Evolutionary conservation across 805 yeast genomes (phyloP).

Genomic region (Zygosaccharomyces pseudorouxii): DNA sequence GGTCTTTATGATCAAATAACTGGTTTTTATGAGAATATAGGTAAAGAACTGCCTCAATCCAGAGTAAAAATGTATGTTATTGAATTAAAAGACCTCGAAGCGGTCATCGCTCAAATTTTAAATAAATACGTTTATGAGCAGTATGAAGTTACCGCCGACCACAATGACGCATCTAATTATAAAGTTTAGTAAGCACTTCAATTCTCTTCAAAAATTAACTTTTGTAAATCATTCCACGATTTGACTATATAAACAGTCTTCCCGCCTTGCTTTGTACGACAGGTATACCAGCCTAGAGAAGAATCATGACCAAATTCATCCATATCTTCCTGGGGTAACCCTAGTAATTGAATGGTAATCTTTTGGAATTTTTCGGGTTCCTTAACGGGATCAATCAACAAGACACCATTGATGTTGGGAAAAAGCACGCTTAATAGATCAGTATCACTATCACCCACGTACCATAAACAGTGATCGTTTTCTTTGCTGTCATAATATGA

Average conservation of each 20-base stretch:
- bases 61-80: conserved; percentile 8
- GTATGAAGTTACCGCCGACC: conserved; percentile 5
- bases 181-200: background rate
- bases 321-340: conserved; percentile 8
- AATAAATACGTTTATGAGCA: conserved; percentile 12
- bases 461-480: conserved; percentile 19
- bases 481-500: background rate
- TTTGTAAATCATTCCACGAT: conserved; percentile 18
- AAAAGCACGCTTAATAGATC: conserved; percentile 29
- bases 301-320: conserved; percentile 4
- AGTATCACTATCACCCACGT: conserved; percentile 34
- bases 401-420: conserved; percentile 27
- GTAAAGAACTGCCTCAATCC: background rate
- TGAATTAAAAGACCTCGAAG: conserved; percentile 10
- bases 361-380: conserved; percentile 21
- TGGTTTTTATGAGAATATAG: conserved; percentile 8
- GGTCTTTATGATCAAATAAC: conserved; percentile 11
- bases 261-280: conserved; percentile 14
- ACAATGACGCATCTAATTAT: background rate
- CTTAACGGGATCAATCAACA: conserved; percentile 22
- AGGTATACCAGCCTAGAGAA: conserved; percentile 4
- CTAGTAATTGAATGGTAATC: conserved; percentile 16
- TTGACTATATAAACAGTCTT: conserved; percentile 16
- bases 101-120: conserved; percentile 9
- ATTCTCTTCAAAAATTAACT: background rate